Conservation (phyloP, 73 alveolate species). For the Tetrahymena borealis region DNA sequence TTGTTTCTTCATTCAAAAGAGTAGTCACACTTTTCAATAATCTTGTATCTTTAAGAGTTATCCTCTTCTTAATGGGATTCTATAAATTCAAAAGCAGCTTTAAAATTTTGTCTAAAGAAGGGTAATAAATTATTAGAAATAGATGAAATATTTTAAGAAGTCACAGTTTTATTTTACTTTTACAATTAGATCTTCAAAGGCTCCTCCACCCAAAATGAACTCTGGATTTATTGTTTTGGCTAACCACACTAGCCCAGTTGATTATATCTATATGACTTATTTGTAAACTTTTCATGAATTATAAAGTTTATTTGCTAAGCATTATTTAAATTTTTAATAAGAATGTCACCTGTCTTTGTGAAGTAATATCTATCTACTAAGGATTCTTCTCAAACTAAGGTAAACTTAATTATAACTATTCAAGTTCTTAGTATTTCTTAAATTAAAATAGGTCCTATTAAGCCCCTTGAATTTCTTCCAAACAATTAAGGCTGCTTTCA, state of each 20-base stretch:
- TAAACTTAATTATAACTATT: neutral
- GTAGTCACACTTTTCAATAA: neutral
- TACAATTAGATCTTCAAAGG: neutral
- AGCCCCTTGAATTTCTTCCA: neutral
- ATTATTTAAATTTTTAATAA: too few species aligned
- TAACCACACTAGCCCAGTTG: slow-evolving; percentile 36
- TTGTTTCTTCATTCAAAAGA: neutral
- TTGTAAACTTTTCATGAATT: neutral
- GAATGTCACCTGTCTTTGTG: neutral
- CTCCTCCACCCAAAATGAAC: slow-evolving; percentile 10
- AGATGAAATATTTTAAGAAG: neutral
- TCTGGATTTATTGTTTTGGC: slow-evolving; percentile 9
- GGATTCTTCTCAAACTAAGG: neutral
- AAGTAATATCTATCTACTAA: neutral
- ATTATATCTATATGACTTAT: neutral
- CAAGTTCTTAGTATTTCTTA: neutral
- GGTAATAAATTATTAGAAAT: neutral
- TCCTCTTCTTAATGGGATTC: slow-evolving; percentile 13
- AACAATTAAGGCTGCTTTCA: neutral
- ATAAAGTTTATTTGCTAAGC: neutral
- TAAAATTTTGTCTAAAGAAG: neutral
- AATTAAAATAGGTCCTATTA: neutral
- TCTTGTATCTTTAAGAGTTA: slow-evolving; percentile 1
- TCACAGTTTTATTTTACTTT: neutral
- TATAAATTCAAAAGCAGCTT: neutral